phyloP scores from a whole-genome alignment of 2,329 filamentous ascomycete species.

The Claviceps purpurea region DNA sequence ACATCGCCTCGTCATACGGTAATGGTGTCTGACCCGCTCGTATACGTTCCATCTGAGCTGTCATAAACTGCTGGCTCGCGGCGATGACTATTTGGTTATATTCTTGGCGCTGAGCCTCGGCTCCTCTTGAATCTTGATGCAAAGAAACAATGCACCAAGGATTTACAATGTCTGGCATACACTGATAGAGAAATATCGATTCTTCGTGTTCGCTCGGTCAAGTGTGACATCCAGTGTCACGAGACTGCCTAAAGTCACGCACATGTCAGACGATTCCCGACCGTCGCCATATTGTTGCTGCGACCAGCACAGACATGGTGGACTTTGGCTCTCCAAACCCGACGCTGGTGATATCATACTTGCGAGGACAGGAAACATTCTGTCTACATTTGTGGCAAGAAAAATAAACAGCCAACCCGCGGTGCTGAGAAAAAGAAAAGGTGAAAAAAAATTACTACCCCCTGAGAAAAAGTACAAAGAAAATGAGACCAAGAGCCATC shows the following conservation, averaged over 20 bases:
- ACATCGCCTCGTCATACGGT: no score
- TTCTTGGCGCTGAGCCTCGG: no score
- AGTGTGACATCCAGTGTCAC: conserved; percentile 1
- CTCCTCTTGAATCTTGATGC: no score
- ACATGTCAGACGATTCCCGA: conserved; percentile 3
- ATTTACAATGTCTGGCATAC: neutral
- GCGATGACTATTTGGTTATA: no score
- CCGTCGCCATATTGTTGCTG: neutral
- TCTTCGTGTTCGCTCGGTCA: neutral
- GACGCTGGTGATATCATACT: neutral
- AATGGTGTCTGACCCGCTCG: no score
- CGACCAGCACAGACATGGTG: conserved; percentile 1
- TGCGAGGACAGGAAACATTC: neutral
- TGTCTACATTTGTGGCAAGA: no score
- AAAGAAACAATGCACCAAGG: no score
- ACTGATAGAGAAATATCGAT: neutral
- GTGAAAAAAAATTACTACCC: neutral
- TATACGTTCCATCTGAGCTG: no score
- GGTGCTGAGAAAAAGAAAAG: neutral
- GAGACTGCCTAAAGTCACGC: neutral
- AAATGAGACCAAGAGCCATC: no score
- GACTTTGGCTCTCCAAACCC: neutral
- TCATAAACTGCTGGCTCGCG: no score
- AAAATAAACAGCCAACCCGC: no score
- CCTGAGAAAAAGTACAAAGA: no score